Base-by-base conservation (phyloP, 305 asterid species). In the Caryopteris hybrid region DNA sequence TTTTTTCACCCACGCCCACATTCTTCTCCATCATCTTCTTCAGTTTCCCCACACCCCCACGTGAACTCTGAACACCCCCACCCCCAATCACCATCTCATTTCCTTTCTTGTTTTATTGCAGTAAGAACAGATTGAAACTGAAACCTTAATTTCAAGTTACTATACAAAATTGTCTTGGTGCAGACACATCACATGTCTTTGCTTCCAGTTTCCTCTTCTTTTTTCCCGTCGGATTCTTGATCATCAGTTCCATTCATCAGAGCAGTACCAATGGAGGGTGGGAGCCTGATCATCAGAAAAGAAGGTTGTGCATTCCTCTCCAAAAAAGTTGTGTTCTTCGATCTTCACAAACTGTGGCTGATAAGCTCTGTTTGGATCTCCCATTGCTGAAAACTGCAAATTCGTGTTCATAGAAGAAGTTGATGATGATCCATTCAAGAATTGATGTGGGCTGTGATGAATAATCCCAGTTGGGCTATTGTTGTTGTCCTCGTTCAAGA, bases 251-350 rank as follows among this genome's bases (percentile, higher is more conserved):
- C 96, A 92, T 23, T 83, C 84, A 46, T 86, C 90, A 12, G 82
- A 66, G 25, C 69, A 73, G 68, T 84, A 90, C 96, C 98, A 92
- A 55, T 79, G 96, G 70, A 92, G 91, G 5, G 87, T 80, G 0
- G 98, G 98, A 65, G 98, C 79, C 60, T 92, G 96, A 50, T 88
- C 96, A 56, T 88, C 96, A 0, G 95, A 67, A 50, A 92, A 89
- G 73, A 92, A 74, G 22, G 82, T 83, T 57, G 79, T 84, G 84
- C 96, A 91, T 21, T 92, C 98, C 43, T 92, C 98, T 1, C 82
- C 88, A 43, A 86, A 85, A 38, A 89, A 92, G 58, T 92, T 81
- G 48, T 89, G 92, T 60, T 92, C 98, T 69, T 89, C 96, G 42
- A 88, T 82, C 78, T 89, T 92, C 71, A 92, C 95, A 52, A 83